Evolutionary conservation across 768 basidiomycete genomes (phyloP).

Genomic region (Lentinula raphanica): DNA sequence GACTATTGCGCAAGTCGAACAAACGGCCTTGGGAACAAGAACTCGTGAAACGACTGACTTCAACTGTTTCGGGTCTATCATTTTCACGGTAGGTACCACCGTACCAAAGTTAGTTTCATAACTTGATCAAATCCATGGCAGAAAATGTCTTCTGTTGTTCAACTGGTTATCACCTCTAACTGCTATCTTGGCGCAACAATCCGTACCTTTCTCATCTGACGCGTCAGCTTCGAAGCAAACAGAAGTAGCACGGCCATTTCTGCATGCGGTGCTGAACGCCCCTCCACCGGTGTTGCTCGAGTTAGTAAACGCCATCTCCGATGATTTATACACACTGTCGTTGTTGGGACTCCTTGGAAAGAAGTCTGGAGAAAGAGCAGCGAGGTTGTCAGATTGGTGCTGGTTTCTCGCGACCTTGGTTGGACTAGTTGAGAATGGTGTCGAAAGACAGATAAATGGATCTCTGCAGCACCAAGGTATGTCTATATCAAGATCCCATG

Average conservation of each 20-base stretch:
- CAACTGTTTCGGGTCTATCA: slow-evolving; percentile 64
- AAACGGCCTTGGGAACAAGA: slow-evolving; percentile 51
- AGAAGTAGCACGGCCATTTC: slow-evolving; percentile 50
- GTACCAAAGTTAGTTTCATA: not conserved
- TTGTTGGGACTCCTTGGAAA: slow-evolving; percentile 65
- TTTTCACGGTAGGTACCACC: slow-evolving; percentile 55
- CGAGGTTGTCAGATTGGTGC: slow-evolving; percentile 77
- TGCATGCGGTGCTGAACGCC: slow-evolving; percentile 72
- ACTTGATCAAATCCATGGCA: slow-evolving; percentile 23
- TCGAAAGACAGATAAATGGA: slow-evolving; percentile 69
- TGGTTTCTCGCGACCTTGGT: slow-evolving; percentile 80
- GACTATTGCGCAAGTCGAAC: slow-evolving; percentile 40
- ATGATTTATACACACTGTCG: slow-evolving; percentile 77
- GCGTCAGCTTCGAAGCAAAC: slow-evolving; percentile 30
- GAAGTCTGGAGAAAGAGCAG: slow-evolving; percentile 62
- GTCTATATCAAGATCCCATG: slow-evolving; percentile 10
- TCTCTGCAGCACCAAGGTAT: slow-evolving; percentile 60
- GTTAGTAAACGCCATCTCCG: slow-evolving; percentile 66
- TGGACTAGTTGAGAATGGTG: slow-evolving; percentile 76
- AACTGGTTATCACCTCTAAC: slow-evolving; percentile 80
- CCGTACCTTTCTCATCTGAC: slow-evolving; percentile 54
- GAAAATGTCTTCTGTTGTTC: slow-evolving; percentile 77
- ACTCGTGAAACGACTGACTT: slow-evolving; percentile 54
- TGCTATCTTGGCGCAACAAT: slow-evolving; percentile 64
- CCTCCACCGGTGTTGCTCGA: slow-evolving; percentile 81